Evolutionary conservation across 192 early-diverging fungal genomes (phyloP), one percentile per base, ranked within the genome.

Genomic region (Chytriomyces sp.): DNA sequence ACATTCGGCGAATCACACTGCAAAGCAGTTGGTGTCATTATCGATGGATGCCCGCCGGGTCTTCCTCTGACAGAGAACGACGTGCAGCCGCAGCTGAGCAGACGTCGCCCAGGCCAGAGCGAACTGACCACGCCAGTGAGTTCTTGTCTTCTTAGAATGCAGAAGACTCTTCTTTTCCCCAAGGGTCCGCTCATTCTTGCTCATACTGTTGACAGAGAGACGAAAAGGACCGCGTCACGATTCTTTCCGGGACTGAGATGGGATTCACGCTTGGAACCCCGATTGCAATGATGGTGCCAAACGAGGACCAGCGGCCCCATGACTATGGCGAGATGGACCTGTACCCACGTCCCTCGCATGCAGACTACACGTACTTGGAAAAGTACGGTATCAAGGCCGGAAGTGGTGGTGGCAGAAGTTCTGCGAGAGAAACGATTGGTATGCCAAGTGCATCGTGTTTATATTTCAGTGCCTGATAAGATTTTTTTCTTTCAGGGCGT

Each of bases 1-100:
- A 99, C 97, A 46, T 98, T 92, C 84, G 97, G 97, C 74, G 97
- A 99, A 85, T 97, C 96, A 46, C 97, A 99, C 87, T 98, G 97
- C 87, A 98, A 97, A 77, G 96, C 91, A 16, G 96, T 99, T 7
- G 96, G 96, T 64, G 96, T 95, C 67, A 96, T 99, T 74, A 86
- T 99, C 70, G 97, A 99, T 78, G 96, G 96, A 61, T 92, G 91
- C 72, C 97, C 97, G 28, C 97, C 97, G 5, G 96, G 97, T n/a
- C 83, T 99, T 72, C 86, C 90, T 45, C 80, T 99, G 68, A 92
- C 89, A 48, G 97, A 97, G 84, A 86, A 77, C 61, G 96, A 98
- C 78, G 92, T 99, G 76, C 97, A 98, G 80, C 89, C 91, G 66
- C 96, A 97, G 82, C 85, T 99, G 46, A 93, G 89, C 23, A 85